Base-by-base conservation (phyloP, 108 stramenopile genomes). In the Pseudonitzschia multiseries region DNA sequence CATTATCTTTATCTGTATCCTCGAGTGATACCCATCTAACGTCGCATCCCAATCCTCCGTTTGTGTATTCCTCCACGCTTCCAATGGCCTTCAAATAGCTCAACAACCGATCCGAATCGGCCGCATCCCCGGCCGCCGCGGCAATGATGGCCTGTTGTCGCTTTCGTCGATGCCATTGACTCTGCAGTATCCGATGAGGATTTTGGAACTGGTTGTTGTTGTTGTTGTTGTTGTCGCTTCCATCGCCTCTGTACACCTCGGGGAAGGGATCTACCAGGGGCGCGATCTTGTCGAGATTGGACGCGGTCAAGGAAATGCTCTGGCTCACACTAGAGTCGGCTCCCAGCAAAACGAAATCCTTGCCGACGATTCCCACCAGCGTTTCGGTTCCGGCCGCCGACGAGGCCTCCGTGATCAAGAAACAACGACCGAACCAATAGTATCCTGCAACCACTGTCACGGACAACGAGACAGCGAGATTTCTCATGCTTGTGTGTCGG, bases 281-380 rank as follows among this genome's bases (percentile, higher is more conserved):
- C 13, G 80, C 68, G 68, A 93, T 83, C 69, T 93, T 93, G 66
- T 93, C 89, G 22, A 87, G 41, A 57, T 86, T 78, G 31, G 84
- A 79, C 17, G 86, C 85, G 24, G 92, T 90, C 77, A 88, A 68
- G 9, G 88, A 69, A 44, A 90, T 86, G 29, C 84, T 82, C 28
- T 79, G 71, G 3, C 73, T 78, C 0, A 85, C 76, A 42, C 81
- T 79, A 9, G 89, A 86, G 74, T 90, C 89, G 18, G 89, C 89
- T 46, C 84, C 92, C 73, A 93, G 68, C 81, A 93, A 69, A 28
- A 93, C 69, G 63, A 89, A 93, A 79, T 93, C 92, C 22, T 79
- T 77, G 17, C 92, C 92, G 12, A 85, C 85, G 56, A 93, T 81
- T 8, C 85, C 92, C 28, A 93, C 84, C 60, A 93, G 72, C 4